phyloP scores from a whole-genome alignment of 2,329 filamentous ascomycete species.

The Fusarium siculi region DNA sequence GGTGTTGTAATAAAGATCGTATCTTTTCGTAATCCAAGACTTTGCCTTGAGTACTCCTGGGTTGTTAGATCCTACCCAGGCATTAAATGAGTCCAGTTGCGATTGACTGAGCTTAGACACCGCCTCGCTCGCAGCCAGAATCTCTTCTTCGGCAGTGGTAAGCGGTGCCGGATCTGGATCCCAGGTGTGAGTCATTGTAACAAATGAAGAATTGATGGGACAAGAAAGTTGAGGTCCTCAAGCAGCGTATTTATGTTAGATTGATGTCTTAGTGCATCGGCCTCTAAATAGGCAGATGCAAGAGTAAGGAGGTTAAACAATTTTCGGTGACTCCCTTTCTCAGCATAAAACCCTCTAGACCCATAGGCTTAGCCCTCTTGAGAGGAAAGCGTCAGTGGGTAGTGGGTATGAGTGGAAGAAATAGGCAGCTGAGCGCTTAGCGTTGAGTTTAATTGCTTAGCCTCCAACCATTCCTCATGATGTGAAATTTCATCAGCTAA shows the following conservation, averaged over 20 bases:
- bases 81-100: background rate
- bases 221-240: rapidly evolving
- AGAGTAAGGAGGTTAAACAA: background rate
- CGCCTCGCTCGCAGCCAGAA: background rate
- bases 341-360: background rate
- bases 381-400: background rate
- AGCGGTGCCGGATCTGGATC: background rate
- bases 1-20: background rate
- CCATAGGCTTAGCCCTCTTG: background rate
- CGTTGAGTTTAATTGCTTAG: background rate
- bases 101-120: background rate
- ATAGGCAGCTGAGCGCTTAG: background rate
- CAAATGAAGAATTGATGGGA: background rate
- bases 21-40: background rate
- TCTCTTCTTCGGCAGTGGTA: background rate
- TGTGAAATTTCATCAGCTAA: background rate
- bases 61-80: background rate
- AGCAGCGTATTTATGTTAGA: background rate
- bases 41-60: background rate
- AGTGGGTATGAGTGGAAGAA: background rate
- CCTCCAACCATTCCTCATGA: background rate
- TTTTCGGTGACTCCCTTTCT: background rate
- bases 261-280: rapidly evolving
- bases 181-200: background rate
- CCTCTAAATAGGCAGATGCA: background rate